phyloP scores from a whole-genome alignment of 768 basidiomycete species.

The Pleurotus tuber-regium region DNA sequence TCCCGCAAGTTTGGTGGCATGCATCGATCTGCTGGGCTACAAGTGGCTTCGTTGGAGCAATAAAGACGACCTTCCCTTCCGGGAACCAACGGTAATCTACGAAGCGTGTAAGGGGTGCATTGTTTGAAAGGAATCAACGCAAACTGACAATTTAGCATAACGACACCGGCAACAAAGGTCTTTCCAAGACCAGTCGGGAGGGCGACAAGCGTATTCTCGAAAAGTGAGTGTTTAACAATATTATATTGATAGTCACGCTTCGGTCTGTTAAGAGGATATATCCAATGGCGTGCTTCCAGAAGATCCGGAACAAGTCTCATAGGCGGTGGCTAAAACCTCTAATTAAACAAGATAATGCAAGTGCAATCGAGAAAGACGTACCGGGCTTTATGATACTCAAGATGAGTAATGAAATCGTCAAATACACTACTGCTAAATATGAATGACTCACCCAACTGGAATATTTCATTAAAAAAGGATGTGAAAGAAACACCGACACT shows the following conservation, averaged over 20 bases:
- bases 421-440: conserved; percentile 4
- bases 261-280: conserved; percentile 85
- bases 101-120: conserved; percentile 10
- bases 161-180: conserved; percentile 95
- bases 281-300: conserved; percentile 82
- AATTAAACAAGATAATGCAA: too few species aligned
- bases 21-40: conserved; percentile 95
- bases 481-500: conserved; percentile 24
- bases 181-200: conserved; percentile 96
- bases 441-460: conserved; percentile 50
- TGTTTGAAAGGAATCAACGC: neutral
- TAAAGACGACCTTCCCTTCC: conserved; percentile 87
- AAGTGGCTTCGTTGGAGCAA: conserved; percentile 94
- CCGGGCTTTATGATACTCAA: conserved; percentile 15
- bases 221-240: conserved; percentile 81
- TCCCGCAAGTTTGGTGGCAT: conserved; percentile 91
- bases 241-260: conserved; percentile 95
- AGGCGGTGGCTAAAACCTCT: conserved; percentile 58
- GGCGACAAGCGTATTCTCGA: conserved; percentile 92
- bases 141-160: conserved; percentile 87
- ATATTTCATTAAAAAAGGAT: conserved; percentile 11
- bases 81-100: conserved; percentile 92
- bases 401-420: conserved; percentile 5
- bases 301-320: conserved; percentile 80
- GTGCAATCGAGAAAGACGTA: conserved; percentile 9